Evolutionary conservation across 257 asterid genomes (phyloP).

Genomic region (Ehretia macrophylla): DNA sequence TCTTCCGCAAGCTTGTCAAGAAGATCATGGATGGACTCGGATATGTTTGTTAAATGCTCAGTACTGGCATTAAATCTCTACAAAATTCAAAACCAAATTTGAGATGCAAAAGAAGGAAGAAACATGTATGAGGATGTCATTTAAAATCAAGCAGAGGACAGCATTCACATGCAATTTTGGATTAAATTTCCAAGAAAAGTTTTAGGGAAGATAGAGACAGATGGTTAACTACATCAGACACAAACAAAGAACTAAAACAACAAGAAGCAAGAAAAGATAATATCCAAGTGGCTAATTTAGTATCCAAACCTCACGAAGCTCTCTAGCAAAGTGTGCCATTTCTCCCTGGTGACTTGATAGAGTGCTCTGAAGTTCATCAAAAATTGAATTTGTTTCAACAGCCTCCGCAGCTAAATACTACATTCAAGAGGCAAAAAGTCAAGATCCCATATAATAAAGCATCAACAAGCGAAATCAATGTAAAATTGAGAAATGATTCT

Average conservation of each 20-base stretch:
- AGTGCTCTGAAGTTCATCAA: constrained; percentile 56
- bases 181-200: too few relatives aligned
- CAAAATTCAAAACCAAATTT: background rate
- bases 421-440: constrained; percentile 11
- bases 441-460: constrained; percentile 8
- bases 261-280: background rate
- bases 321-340: constrained; percentile 62
- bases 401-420: constrained; percentile 62
- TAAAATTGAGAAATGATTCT: background rate
- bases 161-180: too few relatives aligned
- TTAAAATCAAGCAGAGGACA: too few relatives aligned
- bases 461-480: constrained; percentile 5
- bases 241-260: background rate
- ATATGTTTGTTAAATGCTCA: constrained; percentile 47
- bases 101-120: background rate
- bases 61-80: constrained; percentile 48
- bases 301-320: constrained; percentile 68
- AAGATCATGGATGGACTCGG: constrained; percentile 44
- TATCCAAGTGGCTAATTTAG: too few relatives aligned
- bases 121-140: background rate
- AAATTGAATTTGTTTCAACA: constrained; percentile 44
- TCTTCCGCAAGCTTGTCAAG: constrained; percentile 53
- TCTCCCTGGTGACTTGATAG: constrained; percentile 63
- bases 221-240: background rate
- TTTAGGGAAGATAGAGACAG: too few relatives aligned